Evolutionary conservation across 176 grass and related monocot species (phyloP).

Genomic region (Ensete glaucum): DNA sequence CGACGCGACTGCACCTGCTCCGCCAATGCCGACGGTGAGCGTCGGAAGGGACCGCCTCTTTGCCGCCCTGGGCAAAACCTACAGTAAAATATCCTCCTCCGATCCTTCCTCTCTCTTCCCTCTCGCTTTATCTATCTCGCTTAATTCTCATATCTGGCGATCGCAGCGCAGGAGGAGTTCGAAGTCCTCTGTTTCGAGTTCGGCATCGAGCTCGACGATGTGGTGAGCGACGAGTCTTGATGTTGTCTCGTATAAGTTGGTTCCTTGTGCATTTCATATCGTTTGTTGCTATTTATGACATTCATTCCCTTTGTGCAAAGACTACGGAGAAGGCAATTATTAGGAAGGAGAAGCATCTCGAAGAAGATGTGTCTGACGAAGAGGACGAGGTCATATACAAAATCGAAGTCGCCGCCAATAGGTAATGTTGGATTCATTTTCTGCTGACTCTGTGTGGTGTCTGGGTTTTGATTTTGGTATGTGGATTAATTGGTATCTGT

Average conservation of each 20-base stretch:
- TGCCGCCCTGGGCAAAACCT: slow-evolving; percentile 35
- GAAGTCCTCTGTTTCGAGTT: slow-evolving; percentile 82
- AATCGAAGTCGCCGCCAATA: slow-evolving; percentile 81
- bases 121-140: slow-evolving; percentile 5
- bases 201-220: slow-evolving; percentile 97
- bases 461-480: not conserved
- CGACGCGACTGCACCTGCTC: not conserved
- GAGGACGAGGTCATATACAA: slow-evolving; percentile 85
- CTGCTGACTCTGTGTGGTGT: not conserved
- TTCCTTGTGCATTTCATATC: not conserved
- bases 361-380: slow-evolving; percentile 39
- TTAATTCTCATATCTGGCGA: slow-evolving; percentile 3
- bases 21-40: slow-evolving; percentile 51
- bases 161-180: slow-evolving; percentile 69
- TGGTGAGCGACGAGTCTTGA: slow-evolving; percentile 25
- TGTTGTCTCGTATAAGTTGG: not conserved
- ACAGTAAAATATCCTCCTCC: slow-evolving; percentile 30
- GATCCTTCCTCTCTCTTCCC: not conserved
- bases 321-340: slow-evolving; percentile 93
- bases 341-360: slow-evolving; percentile 80
- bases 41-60: slow-evolving; percentile 66
- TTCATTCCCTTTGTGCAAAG: slow-evolving; percentile 19
- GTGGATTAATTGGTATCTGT: not conserved
- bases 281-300: not conserved
- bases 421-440: slow-evolving; percentile 26